These are phyloP conservation scores for Cladosporium phlei DNA, from an alignment of 2,329 filamentous ascomycete genomes.

Conservation along the genomic window DNA sequence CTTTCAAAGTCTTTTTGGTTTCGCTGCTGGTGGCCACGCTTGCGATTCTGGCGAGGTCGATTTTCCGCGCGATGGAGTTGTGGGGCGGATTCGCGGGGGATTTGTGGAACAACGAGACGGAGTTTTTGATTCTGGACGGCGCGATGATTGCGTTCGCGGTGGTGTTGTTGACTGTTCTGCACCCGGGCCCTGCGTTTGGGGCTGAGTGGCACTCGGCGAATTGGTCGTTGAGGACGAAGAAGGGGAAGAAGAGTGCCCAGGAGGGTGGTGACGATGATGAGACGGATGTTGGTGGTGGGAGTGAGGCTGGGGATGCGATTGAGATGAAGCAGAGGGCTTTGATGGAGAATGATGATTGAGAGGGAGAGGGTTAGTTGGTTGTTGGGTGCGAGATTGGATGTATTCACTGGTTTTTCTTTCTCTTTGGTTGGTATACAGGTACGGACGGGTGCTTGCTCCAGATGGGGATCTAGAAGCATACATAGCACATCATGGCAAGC, in stretches of 20 bases:
- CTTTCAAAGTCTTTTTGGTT: slow-evolving; percentile 53
- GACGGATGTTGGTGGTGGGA: no score
- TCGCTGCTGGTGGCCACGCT: slow-evolving; percentile 54
- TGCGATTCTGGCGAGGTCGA: slow-evolving; percentile 58
- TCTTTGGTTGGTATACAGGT: no score
- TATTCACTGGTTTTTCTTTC: no score
- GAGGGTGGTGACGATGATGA: background rate
- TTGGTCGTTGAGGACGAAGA: slow-evolving; percentile 18
- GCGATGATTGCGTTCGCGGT: slow-evolving; percentile 48
- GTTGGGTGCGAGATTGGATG: background rate
- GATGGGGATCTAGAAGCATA: no score
- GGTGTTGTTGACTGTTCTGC: slow-evolving; percentile 43
- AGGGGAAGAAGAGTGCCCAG: background rate
- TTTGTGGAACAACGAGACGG: slow-evolving; percentile 48
- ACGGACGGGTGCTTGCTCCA: no score
- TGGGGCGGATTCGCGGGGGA: slow-evolving; percentile 57
- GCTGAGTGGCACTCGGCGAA: slow-evolving; percentile 23
- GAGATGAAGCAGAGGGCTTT: background rate
- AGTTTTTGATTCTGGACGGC: slow-evolving; percentile 51
- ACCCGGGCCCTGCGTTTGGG: slow-evolving; percentile 39
- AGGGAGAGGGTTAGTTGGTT: background rate
- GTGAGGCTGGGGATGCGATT: no score
- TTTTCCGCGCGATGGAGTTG: slow-evolving; percentile 62
- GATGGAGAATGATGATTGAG: background rate
- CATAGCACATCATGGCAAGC: no score